Evolutionary conservation across 495 filamentous ascomycete species (phyloP), one percentile per base, ranked within the genome.

Genomic region (Penicillium crystallinum): DNA sequence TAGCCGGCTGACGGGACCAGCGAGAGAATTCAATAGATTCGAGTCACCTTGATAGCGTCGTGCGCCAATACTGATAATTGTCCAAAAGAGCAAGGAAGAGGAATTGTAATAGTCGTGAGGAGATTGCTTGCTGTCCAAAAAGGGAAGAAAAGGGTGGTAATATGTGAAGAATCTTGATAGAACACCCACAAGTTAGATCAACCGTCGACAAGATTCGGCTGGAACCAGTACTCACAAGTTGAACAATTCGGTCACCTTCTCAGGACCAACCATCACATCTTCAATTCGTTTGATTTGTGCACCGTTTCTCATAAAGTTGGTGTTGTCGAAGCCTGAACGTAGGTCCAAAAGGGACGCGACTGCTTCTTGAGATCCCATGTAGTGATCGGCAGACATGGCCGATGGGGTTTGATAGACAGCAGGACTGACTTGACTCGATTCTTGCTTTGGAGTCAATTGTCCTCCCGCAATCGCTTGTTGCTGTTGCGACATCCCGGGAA

Each of bases 91-190:
- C 22, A 96, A 69, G 15, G 84, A 83, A 36, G 85, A 84, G 48
- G 83, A 76, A 49, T 81, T 82, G 62, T 84, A 85, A 63, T 90
- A 95, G 31, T 86, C 77, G 9, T 93, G 87, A 5, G 90, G 84
- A 0, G 82, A 70, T 61, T 82, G 79, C n/a, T 77, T 58, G 31
- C 81, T 81, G 55, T 89, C 86, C 36, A 96, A 78, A 60, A 96
- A 87, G 4, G 89, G 88, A 4, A 96, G 78, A 52, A 90, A 95
- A 1, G 87, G 87, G 69, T 96, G 89, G 65, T 92, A 95, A 58
- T 69, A 84, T 15, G 76, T 78, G 73, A 90, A 96, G 71, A 84
- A 91, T 19, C 78, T 27, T 81, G 41, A 19, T 3, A 22, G 30
- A 3, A 4, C 7, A 56, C 4, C n/a, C n/a, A 36, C 3, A 27